These are phyloP conservation scores for Entomortierella beljakovae DNA, from an alignment of 192 early-diverging fungal species.

Conservation along the genomic window DNA sequence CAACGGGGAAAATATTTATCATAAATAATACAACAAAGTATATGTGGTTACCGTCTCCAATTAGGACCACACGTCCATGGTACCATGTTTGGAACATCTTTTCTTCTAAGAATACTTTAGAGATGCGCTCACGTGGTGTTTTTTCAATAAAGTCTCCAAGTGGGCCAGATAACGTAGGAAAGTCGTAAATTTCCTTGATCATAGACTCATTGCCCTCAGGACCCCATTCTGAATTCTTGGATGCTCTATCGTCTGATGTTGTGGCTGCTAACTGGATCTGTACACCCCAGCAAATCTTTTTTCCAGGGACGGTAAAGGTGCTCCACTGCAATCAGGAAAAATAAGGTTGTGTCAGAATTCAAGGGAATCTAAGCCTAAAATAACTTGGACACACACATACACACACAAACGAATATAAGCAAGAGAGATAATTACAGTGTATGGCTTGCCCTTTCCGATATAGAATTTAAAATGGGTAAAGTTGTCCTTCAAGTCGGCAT, in stretches of 20 bases:
- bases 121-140: conserved; percentile 18
- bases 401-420: neutral
- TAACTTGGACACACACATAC: neutral
- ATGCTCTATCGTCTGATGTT: conserved; percentile 7
- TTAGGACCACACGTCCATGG: conserved; percentile 16
- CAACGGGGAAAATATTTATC: too few relatives aligned
- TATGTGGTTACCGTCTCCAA: conserved; percentile 29
- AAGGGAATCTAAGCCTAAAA: neutral
- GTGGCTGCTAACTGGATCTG: conserved; percentile 11
- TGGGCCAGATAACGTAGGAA: conserved; percentile 10
- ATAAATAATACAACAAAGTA: neutral
- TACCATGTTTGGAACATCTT: conserved; percentile 51
- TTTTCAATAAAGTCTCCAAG: conserved; percentile 34
- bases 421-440: conserved; percentile 26
- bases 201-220: conserved; percentile 26
- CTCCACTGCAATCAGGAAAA: conserved; percentile 20
- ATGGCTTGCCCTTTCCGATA: conserved; percentile 35
- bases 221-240: conserved; percentile 32
- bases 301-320: conserved; percentile 21
- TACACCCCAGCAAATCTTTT: conserved; percentile 32
- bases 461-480: conserved; percentile 23
- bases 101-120: conserved; percentile 39
- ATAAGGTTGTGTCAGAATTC: neutral
- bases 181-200: conserved; percentile 35
- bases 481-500: conserved; percentile 19